These are phyloP conservation scores for Linum usitatissimum DNA, from an alignment of 345 rosid species.

Conservation along the genomic window DNA sequence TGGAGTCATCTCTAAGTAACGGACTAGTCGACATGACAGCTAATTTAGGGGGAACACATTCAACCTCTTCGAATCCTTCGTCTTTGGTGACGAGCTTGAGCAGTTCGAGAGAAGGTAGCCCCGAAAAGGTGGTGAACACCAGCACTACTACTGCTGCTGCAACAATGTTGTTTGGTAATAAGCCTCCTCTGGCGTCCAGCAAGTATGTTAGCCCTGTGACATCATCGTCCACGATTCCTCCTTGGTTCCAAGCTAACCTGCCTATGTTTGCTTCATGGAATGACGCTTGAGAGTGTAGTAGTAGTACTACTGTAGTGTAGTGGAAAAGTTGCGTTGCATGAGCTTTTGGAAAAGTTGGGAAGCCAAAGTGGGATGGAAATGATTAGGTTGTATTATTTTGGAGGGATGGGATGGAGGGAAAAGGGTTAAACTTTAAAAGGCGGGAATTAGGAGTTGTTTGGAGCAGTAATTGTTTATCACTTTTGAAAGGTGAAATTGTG, in stretches of 20 bases:
- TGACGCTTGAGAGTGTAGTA: conserved; percentile 28
- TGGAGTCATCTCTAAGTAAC: conserved; percentile 25
- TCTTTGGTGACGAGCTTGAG: conserved; percentile 55
- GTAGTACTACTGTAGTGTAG: no score
- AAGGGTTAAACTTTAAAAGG: neutral
- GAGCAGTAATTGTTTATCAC: conserved; percentile 1
- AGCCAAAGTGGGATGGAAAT: neutral
- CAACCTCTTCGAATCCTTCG: conserved; percentile 38
- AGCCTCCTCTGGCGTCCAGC: conserved; percentile 46
- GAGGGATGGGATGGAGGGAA: conserved; percentile 1
- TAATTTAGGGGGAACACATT: conserved; percentile 25
- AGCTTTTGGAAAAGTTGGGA: neutral
- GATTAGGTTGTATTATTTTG: neutral
- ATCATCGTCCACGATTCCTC: conserved; percentile 10
- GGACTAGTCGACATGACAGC: conserved; percentile 17
- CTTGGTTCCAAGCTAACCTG: conserved; percentile 54
- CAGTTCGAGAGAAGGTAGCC: conserved; percentile 64
- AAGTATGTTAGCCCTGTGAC: conserved; percentile 31
- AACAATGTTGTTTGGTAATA: conserved; percentile 33
- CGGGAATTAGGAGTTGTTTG: no score
- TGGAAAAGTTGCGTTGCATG: neutral
- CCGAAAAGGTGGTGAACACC: conserved; percentile 23
- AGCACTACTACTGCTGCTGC: conserved; percentile 12
- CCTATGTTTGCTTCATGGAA: conserved; percentile 73
- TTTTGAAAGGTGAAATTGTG: no score